Evolutionary conservation across 169 alveolate genomes (phyloP), one percentile per base, ranked within the genome.

Genomic region (Cytauxzoon felis): DNA sequence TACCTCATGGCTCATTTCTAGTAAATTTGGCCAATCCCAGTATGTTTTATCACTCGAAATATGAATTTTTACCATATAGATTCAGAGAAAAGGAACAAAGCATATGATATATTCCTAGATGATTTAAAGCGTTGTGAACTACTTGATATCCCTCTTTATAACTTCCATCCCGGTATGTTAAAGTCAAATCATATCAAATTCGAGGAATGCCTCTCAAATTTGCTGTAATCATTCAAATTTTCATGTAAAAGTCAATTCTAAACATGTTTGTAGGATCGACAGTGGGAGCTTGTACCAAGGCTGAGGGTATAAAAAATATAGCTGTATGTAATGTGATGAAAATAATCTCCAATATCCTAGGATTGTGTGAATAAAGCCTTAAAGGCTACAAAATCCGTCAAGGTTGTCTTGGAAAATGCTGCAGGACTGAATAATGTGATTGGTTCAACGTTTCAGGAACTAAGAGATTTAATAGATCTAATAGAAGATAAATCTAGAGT

Each of bases 1-100:
- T 92, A 38, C 96, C 96, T 1, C 96, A 92, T 57, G 96, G 95
- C 5, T 88, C 95, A 11, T 92, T 88, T 58, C 72, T 92, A 69
- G 90, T 92, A 30, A 92, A 92, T 69, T 26, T 92, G 38, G 96
- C 95, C 18, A 92, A 92, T 42, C 96, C 96, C 5, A 93, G 91
- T 87, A 66, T 51, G 50, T 23, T 4, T 24, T 21, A 7, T n/a
- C 40, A 11, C n/a, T n/a, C 23, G 7, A 23, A 41, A 21, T 21
- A 8, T 32, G 5, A n/a, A 9, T 13, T 5, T 9, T 3, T 43
- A 29, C 18, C 27, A 2, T 65, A 21, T 49, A 72, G 89, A 75
- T 16, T 24, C 79, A 19, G 92, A 90, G 47, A 92, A 92, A 86
- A 67, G 95, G 30, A 84, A 72, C 36, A 90, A 76, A 57, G 84